phyloP scores from a whole-genome alignment of 768 basidiomycete species.

The Tylopilus balloui region DNA sequence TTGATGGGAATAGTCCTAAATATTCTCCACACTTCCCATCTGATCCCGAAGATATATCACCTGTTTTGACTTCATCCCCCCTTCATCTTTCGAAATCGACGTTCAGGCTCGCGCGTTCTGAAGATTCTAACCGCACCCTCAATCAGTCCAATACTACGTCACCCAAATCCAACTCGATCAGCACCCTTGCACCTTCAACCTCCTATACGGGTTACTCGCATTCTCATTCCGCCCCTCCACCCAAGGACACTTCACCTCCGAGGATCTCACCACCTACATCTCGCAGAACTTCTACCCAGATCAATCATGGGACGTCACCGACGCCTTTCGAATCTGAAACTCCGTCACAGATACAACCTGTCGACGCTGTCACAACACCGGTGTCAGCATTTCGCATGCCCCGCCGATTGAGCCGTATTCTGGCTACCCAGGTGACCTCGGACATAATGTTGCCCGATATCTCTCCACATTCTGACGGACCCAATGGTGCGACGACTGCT shows the following conservation, averaged over 20 bases:
- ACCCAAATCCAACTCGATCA: conserved; percentile 24
- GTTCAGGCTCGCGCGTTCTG: conserved; percentile 12
- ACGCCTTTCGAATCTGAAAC: conserved; percentile 5
- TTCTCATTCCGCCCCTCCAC: conserved; percentile 15
- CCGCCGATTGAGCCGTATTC: conserved; percentile 22
- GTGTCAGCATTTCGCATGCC: conserved; percentile 16
- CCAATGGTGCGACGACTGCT: background rate
- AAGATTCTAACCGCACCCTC: conserved; percentile 18
- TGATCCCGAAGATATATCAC: conserved; percentile 20
- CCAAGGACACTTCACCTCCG: conserved; percentile 8
- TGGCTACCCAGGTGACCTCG: conserved; percentile 4
- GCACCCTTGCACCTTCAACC: conserved; percentile 26
- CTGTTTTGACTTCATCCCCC: conserved; percentile 13
- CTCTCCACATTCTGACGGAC: conserved; percentile 5
- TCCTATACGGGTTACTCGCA: conserved; percentile 24
- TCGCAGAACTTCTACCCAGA: conserved; percentile 10
- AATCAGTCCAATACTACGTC: conserved; percentile 22
- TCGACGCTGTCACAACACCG: background rate
- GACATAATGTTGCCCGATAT: conserved; percentile 4
- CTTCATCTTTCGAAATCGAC: conserved; percentile 12
- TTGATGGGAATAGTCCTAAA: conserved; percentile 1
- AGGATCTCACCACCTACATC: conserved; percentile 18
- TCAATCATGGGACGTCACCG: background rate
- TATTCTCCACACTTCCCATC: conserved; percentile 19
- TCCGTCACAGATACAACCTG: conserved; percentile 13